Evolutionary conservation across 257 asterid species (phyloP).

Genomic region (Salvia rosmarinus): DNA sequence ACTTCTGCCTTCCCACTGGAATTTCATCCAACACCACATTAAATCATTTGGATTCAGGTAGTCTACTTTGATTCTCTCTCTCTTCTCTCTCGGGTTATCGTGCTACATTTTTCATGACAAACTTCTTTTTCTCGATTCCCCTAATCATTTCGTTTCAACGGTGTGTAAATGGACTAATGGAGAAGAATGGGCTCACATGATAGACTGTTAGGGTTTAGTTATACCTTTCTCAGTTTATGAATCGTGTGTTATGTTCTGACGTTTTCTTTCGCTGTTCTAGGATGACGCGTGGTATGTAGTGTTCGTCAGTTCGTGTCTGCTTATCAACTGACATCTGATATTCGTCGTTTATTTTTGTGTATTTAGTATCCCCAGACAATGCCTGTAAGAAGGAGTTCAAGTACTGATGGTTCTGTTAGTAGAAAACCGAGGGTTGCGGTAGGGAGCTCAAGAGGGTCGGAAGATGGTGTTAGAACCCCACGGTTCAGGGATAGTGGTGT

Average conservation of each 20-base stretch:
- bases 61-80: background rate
- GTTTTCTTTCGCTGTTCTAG: conserved; percentile 18
- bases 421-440: conserved; percentile 37
- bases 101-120: conserved; percentile 1
- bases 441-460: conserved; percentile 36
- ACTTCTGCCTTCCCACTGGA: background rate
- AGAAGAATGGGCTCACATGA: background rate
- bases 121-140: background rate
- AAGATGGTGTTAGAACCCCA: conserved; percentile 35
- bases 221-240: background rate
- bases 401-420: conserved; percentile 25
- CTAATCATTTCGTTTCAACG: background rate
- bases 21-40: background rate
- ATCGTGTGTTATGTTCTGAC: background rate
- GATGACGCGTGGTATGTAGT: background rate
- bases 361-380: conserved; percentile 32
- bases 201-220: background rate
- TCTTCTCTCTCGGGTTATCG: background rate
- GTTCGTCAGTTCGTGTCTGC: conserved; percentile 19
- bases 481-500: conserved; percentile 26
- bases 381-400: conserved; percentile 40
- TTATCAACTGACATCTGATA: conserved; percentile 8
- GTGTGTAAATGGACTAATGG: background rate
- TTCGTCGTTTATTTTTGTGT: conserved; percentile 21
- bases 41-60: conserved; percentile 7